Evolutionary conservation across 371 early-diverging fungal genomes (phyloP).

Genomic region (Circinella umbellata): DNA sequence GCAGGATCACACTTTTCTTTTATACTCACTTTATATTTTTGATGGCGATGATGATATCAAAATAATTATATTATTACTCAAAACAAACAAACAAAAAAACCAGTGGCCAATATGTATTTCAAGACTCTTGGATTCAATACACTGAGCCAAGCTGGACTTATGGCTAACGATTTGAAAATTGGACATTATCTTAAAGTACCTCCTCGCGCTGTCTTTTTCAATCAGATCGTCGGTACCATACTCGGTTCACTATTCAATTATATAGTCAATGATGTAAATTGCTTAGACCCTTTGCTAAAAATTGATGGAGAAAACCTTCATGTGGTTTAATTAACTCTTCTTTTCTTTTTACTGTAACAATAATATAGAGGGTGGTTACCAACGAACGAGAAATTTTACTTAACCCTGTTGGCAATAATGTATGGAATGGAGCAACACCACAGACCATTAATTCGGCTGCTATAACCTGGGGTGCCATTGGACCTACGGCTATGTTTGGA

Average conservation of each 20-base stretch:
- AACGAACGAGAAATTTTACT: constrained; percentile 48
- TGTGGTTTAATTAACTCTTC: no score
- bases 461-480: constrained; percentile 68
- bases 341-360: no score
- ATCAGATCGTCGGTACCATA: constrained; percentile 67
- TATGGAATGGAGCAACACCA: constrained; percentile 58
- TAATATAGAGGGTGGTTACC: constrained; percentile 39
- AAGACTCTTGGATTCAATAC: constrained; percentile 61
- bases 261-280: constrained; percentile 44
- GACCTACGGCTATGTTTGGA: constrained; percentile 57
- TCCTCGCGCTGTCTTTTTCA: constrained; percentile 62
- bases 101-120: constrained; percentile 65
- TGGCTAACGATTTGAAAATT: constrained; percentile 67
- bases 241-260: constrained; percentile 63
- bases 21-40: no score
- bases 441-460: constrained; percentile 64
- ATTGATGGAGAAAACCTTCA: no score
- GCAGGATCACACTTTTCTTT: no score
- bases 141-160: constrained; percentile 55
- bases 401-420: constrained; percentile 46
- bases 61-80: background rate
- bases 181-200: constrained; percentile 82
- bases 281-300: no score
- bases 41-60: no score
- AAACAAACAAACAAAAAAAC: no score